Conservation (phyloP, 148 eudicot species). For the Chenopodium suecicum region DNA sequence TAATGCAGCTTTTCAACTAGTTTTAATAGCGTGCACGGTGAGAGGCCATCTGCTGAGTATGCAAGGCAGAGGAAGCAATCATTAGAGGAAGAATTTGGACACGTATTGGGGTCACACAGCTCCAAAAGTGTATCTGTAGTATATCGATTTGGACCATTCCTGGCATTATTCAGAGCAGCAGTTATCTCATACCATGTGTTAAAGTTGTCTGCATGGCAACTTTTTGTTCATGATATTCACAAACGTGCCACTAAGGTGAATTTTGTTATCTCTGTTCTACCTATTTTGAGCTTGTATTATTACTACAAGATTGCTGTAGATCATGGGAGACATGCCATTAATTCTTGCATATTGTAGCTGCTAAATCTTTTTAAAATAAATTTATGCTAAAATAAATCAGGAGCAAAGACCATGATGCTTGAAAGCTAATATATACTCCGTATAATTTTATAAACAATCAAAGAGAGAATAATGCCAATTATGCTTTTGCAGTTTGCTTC, state of each 20-base stretch:
- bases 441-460: not conserved
- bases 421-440: not conserved
- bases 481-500: not conserved
- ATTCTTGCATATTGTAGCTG: not conserved
- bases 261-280: conserved; percentile 6
- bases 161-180: conserved; percentile 93
- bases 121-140: conserved; percentile 66
- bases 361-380: not conserved
- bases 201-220: conserved; percentile 77
- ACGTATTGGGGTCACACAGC: conserved; percentile 63
- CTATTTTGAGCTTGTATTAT: not conserved
- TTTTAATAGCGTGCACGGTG: conserved; percentile 88
- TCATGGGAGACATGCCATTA: not conserved
- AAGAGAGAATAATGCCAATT: not conserved
- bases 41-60: conserved; percentile 84
- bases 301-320: not conserved
- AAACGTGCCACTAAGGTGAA: conserved; percentile 76
- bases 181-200: conserved; percentile 78
- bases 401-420: not conserved
- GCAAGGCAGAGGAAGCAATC: conserved; percentile 88
- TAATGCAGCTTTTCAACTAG: conserved; percentile 67
- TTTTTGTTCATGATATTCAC: conserved; percentile 67
- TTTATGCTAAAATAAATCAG: not conserved
- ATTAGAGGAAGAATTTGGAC: conserved; percentile 82
- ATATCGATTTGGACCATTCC: conserved; percentile 83